Percentiles rank a stretch among this genome's conserved stretches.
Conservation (phyloP, 805 yeast genomes). For the Wickerhamomyces canadensis region DNA sequence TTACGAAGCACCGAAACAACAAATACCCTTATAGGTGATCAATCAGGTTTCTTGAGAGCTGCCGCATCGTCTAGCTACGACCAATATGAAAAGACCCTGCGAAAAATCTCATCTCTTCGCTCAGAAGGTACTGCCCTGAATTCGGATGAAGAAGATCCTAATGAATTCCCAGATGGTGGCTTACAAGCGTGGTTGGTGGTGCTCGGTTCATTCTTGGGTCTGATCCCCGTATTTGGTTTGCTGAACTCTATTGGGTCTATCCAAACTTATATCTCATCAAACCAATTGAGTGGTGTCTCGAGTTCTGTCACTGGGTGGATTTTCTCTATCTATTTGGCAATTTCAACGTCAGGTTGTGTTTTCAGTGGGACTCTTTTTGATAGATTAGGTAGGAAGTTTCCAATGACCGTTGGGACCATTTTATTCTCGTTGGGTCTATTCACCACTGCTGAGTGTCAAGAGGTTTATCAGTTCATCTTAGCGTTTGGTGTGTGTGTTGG, state of each 20-base stretch:
- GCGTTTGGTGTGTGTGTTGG: slow-evolving; percentile 56
- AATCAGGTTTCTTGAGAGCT: neutral
- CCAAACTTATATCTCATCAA: slow-evolving; percentile 49
- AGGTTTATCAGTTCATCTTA: slow-evolving; percentile 55
- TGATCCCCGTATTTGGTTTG: slow-evolving; percentile 53
- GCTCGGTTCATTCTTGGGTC: slow-evolving; percentile 55
- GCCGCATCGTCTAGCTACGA: neutral
- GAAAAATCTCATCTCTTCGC: too few species aligned
- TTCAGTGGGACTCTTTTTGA: slow-evolving; percentile 60
- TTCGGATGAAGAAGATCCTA: slow-evolving; percentile 9
- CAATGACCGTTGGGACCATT: slow-evolving; percentile 40
- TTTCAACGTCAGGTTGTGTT: slow-evolving; percentile 47
- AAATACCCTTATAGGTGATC: neutral
- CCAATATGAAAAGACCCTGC: slow-evolving; percentile 7
- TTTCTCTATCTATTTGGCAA: slow-evolving; percentile 52
- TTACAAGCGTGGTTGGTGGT: slow-evolving; percentile 50
- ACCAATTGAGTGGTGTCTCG: slow-evolving; percentile 47
- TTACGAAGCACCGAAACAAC: too few species aligned
- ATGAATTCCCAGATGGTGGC: slow-evolving; percentile 51
- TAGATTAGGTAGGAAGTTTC: slow-evolving; percentile 45
- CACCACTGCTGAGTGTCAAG: slow-evolving; percentile 47
- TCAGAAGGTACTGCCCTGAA: slow-evolving; percentile 1
- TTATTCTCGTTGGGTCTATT: slow-evolving; percentile 48
- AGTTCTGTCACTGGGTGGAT: slow-evolving; percentile 56
- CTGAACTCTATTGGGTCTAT: slow-evolving; percentile 61